A percentile compares a stretch with the other conserved stretches of the same genome.
These are phyloP conservation scores for Prunus armeniaca DNA, from an alignment of 306 rosid species.

Conservation along the genomic window DNA sequence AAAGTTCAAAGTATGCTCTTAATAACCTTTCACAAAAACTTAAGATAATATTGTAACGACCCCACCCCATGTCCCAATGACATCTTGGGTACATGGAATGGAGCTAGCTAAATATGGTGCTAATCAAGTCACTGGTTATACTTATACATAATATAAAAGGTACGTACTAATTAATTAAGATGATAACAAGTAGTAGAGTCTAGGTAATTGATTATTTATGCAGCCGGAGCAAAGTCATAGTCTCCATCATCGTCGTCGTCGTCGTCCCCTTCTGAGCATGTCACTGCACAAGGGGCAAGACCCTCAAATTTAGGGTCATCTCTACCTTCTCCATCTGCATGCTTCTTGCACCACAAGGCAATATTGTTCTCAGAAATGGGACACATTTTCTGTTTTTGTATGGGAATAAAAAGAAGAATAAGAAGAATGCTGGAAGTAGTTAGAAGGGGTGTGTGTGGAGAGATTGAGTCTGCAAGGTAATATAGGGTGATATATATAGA, in stretches of 20 bases:
- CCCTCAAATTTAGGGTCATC: not conserved
- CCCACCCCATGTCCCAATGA: too few relatives aligned
- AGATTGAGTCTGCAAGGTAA: not conserved
- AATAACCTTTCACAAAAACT: too few relatives aligned
- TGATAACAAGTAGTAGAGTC: not conserved
- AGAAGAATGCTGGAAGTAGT: too few relatives aligned
- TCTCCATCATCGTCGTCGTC: constrained; percentile 36
- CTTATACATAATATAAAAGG: too few relatives aligned
- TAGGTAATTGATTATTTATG: constrained; percentile 12
- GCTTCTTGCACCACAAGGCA: constrained; percentile 19
- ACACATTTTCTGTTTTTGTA: constrained; percentile 12
- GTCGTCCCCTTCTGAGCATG: constrained; percentile 8
- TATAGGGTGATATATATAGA: constrained; percentile 1
- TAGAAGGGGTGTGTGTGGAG: not conserved
- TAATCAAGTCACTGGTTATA: too few relatives aligned
- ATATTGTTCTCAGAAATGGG: not conserved
- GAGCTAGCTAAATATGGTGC: too few relatives aligned
- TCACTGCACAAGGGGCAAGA: not conserved
- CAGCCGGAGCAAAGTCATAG: constrained; percentile 54
- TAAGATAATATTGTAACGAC: too few relatives aligned
- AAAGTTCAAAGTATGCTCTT: too few relatives aligned
- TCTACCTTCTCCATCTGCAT: not conserved
- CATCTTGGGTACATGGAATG: too few relatives aligned
- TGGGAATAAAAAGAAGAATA: not conserved
- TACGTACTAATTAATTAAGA: too few relatives aligned